These are phyloP conservation scores for Colletotrichum eleusines DNA, from an alignment of 2,329 filamentous ascomycete species.

Conservation along the genomic window DNA sequence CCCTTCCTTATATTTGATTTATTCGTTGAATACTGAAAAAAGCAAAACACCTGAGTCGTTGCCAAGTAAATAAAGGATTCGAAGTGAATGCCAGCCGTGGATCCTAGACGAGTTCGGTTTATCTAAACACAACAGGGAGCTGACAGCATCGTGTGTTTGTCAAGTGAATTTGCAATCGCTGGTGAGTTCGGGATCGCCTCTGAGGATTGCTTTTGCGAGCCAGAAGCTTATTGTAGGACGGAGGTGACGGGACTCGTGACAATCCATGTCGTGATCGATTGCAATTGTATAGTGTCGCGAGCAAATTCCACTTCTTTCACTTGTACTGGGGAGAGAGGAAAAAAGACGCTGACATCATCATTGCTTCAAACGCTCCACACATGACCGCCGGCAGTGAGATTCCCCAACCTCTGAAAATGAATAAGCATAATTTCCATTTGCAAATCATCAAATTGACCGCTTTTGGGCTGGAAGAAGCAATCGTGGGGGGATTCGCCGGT, in stretches of 20 bases:
- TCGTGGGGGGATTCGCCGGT: neutral
- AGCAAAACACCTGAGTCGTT: neutral
- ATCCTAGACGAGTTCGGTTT: neutral
- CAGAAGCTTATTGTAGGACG: neutral
- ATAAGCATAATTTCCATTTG: no score
- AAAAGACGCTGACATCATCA: slow-evolving; percentile 33
- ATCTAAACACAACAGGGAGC: neutral
- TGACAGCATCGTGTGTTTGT: neutral
- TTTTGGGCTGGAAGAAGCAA: neutral
- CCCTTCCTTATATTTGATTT: no score
- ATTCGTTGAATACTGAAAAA: neutral
- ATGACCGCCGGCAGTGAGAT: neutral
- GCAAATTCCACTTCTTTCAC: neutral
- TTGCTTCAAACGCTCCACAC: neutral
- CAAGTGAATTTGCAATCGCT: neutral
- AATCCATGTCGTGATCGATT: no score
- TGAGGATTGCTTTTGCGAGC: neutral
- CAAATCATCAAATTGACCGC: no score
- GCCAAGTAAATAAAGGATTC: neutral
- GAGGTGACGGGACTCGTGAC: neutral
- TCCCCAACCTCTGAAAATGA: neutral
- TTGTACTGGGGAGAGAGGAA: no score
- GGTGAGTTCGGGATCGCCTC: neutral
- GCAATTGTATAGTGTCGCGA: neutral
- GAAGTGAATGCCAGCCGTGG: neutral